Evolutionary conservation across 306 rosid genomes (phyloP).

Genomic region (Cucurbita pepo): DNA sequence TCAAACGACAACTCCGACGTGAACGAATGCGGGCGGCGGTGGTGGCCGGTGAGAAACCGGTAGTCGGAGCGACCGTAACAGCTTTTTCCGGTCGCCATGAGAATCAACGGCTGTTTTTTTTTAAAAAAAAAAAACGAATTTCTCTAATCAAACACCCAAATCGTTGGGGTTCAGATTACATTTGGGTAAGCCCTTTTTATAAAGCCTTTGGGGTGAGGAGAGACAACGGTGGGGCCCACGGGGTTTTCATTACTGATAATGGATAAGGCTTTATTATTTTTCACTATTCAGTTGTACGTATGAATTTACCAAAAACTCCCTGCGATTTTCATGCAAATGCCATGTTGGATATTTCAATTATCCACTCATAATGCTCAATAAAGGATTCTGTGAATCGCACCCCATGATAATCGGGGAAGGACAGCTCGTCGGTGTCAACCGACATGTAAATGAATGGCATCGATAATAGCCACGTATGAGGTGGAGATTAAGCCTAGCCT

Average conservation of each 20-base stretch:
- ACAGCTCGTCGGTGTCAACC: not conserved
- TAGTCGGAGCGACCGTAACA: slow-evolving; percentile 28
- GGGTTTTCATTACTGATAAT: not conserved
- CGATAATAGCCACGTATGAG: not conserved
- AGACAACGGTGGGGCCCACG: too few relatives aligned
- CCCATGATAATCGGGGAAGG: not conserved
- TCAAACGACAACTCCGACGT: slow-evolving; percentile 43
- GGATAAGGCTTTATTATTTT: slow-evolving; percentile 40
- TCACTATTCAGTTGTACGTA: not conserved
- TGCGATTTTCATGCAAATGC: slow-evolving; percentile 1
- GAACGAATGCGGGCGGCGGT: slow-evolving; percentile 6
- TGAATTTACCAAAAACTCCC: slow-evolving; percentile 14
- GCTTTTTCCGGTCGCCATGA: slow-evolving; percentile 49
- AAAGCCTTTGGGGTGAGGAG: not conserved
- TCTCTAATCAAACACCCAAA: not conserved
- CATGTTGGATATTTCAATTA: slow-evolving; percentile 7
- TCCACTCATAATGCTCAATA: not conserved
- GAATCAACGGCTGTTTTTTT: not conserved
- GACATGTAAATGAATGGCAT: not conserved
- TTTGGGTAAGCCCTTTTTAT: not conserved
- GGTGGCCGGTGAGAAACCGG: slow-evolving; percentile 33
- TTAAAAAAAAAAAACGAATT: not conserved
- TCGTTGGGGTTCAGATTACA: not conserved
- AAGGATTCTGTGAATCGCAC: not conserved
- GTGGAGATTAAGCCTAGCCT: not conserved